Conservation (phyloP, 108 stramenopile genomes). For the Seminavis robusta region DNA sequence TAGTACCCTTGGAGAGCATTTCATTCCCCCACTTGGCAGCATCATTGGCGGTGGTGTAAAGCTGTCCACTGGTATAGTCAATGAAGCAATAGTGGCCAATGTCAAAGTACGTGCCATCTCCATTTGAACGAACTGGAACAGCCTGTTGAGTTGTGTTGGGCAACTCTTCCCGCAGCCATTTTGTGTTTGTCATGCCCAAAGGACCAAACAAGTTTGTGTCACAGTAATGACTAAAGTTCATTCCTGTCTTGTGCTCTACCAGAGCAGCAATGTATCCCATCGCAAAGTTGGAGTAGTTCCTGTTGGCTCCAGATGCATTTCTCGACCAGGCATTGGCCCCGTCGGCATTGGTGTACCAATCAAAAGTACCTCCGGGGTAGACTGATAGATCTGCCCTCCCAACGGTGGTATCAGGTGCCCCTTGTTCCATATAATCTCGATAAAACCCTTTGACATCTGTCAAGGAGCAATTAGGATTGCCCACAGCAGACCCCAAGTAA, state of each 20-base stretch:
- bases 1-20: constrained; percentile 14
- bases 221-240: not conserved
- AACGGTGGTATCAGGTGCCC: not conserved
- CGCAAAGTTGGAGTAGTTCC: not conserved
- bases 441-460: not conserved
- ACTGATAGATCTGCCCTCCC: too few species aligned
- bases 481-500: not conserved
- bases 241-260: not conserved
- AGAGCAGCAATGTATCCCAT: constrained; percentile 1
- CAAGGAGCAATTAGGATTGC: not conserved
- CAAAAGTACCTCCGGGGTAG: too few species aligned
- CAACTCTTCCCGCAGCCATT: not conserved
- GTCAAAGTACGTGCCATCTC: too few species aligned
- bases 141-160: too few species aligned
- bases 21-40: not conserved
- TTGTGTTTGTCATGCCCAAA: not conserved
- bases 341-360: not conserved
- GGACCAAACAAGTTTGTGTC: not conserved
- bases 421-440: not conserved
- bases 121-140: too few species aligned
- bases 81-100: too few species aligned
- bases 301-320: not conserved
- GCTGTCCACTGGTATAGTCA: not conserved
- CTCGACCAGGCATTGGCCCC: not conserved
- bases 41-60: not conserved